These are phyloP conservation scores for Pseudopediastrum boryanum DNA, from an alignment of 139 green algal genomes.

Conservation along the genomic window DNA sequence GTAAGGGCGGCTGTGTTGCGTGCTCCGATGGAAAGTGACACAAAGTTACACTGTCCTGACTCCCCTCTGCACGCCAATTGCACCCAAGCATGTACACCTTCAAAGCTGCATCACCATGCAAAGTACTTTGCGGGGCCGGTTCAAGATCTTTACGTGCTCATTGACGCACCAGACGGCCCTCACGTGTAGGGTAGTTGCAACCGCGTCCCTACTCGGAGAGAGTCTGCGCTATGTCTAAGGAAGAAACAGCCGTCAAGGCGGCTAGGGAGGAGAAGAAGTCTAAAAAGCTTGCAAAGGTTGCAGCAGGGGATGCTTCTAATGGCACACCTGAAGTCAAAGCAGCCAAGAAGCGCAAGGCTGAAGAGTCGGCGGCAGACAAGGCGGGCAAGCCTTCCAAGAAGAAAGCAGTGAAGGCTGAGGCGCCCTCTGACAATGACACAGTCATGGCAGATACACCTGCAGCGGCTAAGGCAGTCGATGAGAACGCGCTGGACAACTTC, in stretches of 20 bases:
- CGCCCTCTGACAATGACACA: background rate
- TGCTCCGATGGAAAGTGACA: no score
- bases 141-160: no score
- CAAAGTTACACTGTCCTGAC: no score
- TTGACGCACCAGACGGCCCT: no score
- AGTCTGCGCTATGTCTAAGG: no score
- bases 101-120: no score
- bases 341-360: slow-evolving; percentile 30
- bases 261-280: slow-evolving; percentile 27
- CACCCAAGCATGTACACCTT: no score
- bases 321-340: slow-evolving; percentile 15
- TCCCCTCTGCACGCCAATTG: no score
- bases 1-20: no score
- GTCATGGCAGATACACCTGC: background rate
- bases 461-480: slow-evolving; percentile 39
- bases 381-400: slow-evolving; percentile 14
- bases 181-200: no score
- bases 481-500: slow-evolving; percentile 83
- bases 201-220: no score
- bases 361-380: slow-evolving; percentile 4
- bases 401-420: slow-evolving; percentile 5
- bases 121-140: no score
- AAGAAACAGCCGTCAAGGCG: background rate
- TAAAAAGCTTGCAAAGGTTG: background rate
- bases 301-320: background rate